Percentiles rank a stretch among this genome's conserved stretches.
Evolutionary conservation across 2,329 filamentous ascomycete species (phyloP).

Genomic region (Neofusicoccum ribis): DNA sequence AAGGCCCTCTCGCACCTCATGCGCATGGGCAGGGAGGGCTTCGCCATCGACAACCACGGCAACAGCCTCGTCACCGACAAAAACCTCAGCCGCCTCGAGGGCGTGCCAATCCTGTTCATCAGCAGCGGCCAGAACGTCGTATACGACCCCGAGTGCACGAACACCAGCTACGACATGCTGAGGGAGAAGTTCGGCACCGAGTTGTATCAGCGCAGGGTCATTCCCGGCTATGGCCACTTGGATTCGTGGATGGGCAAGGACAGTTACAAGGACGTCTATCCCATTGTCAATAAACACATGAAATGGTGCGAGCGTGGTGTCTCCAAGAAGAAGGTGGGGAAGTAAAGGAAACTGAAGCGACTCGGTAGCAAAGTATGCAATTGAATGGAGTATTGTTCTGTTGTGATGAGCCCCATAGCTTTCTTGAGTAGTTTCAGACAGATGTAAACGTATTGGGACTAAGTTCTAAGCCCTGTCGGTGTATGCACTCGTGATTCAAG

Average conservation of each 20-base stretch:
- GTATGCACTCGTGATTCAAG: too few relatives aligned
- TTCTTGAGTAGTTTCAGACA: too few relatives aligned
- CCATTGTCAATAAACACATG: background rate
- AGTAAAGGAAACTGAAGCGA: too few relatives aligned
- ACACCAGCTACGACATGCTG: conserved; percentile 55
- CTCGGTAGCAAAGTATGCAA: too few relatives aligned
- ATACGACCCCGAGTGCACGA: conserved; percentile 55
- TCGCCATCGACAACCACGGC: background rate
- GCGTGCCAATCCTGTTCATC: conserved; percentile 21
- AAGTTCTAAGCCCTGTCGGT: too few relatives aligned
- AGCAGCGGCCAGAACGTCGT: conserved; percentile 49
- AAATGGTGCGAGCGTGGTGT: too few relatives aligned
- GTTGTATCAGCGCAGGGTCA: conserved; percentile 53
- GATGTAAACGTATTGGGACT: too few relatives aligned
- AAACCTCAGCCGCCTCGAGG: conserved; percentile 20
- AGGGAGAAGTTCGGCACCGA: conserved; percentile 53
- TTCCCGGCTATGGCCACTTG: conserved; percentile 39
- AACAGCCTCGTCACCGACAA: conserved; percentile 18
- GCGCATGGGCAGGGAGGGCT: conserved; percentile 47
- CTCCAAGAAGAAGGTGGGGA: too few relatives aligned
- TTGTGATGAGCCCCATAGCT: too few relatives aligned
- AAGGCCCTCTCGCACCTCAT: conserved; percentile 58
- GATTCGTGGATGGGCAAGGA: background rate
- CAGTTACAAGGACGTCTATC: background rate
- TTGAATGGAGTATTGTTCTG: too few relatives aligned